Evolutionary conservation across 805 yeast species (phyloP), one percentile per base, ranked within the genome.

Genomic region (Wickerhamiella allomyrinae): DNA sequence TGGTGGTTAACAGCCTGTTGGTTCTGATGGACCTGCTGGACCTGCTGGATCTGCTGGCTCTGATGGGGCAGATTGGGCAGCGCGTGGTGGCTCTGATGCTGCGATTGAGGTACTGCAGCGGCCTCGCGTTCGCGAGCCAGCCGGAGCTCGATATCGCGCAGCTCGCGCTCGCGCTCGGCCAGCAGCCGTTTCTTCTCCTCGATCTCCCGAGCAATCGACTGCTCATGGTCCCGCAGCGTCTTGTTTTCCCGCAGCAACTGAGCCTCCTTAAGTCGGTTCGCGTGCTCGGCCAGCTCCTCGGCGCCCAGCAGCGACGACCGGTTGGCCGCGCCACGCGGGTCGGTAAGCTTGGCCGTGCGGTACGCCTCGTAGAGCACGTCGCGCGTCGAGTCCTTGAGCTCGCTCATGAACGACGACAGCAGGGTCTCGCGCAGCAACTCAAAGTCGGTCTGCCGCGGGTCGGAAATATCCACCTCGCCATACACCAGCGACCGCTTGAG

Each of bases 401-500:
- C 95, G 57, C 81, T 69, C 75, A 85, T 69, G 58, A 84, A 81
- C 19, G 87, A 79, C 66, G 91, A 77, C 61, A 86, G 67, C 45
- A 87, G 63, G 47, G 87, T 70, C 43, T 81, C 73, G 66, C 94
- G 77, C 54, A 85, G 69, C 59, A 82, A 78, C 59, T 79, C 76
- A 65, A 85, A 84, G 60, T 85, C 94, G 61, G 87, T 78, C 57
- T 84, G 94, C 46, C 69, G 66, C 56, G 84, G 94, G 61, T 85
- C 82, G 57, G 82, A 93, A 43, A 85, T 84, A 58, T 83, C 91
- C 34, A 81, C 93, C 41, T 76, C 63, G 35, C 95, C 95, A 91
- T 93, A 83, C 48, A 93, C 87, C 55, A 83, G 83, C 58, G 75
- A 73, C 66, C 94, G 77, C 23, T 86, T 93, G 45, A 76, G 71